These are phyloP conservation scores for Tolypocladium inflatum DNA, from an alignment of 2,329 filamentous ascomycete species.

Conservation along the genomic window DNA sequence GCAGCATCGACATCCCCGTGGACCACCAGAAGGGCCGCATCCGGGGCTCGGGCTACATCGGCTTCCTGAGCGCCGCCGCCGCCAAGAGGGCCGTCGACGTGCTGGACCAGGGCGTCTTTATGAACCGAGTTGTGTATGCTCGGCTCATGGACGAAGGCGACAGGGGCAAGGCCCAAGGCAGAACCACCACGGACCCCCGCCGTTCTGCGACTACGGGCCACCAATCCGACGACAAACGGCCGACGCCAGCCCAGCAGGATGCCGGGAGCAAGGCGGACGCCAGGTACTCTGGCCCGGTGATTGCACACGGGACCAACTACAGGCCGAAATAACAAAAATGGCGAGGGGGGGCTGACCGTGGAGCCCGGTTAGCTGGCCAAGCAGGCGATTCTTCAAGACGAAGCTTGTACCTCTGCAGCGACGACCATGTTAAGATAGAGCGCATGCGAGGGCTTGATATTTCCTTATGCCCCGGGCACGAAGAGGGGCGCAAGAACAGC, in stretches of 20 bases:
- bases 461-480: background rate
- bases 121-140: constrained; percentile 13
- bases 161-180: constrained; percentile 1
- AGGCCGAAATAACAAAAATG: background rate
- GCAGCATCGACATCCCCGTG: constrained; percentile 15
- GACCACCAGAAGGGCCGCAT: constrained; percentile 11
- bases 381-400: too few relatives aligned
- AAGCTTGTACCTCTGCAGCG: background rate
- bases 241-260: background rate
- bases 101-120: constrained; percentile 16
- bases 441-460: background rate
- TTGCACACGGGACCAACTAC: constrained; percentile 3
- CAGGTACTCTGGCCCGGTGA: background rate
- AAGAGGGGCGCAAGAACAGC: background rate
- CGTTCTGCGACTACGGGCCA: background rate
- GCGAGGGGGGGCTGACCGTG: background rate
- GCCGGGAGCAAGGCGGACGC: background rate
- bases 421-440: background rate
- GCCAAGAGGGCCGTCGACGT: constrained; percentile 13
- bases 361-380: background rate
- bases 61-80: constrained; percentile 11
- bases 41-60: constrained; percentile 16
- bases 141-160: constrained; percentile 9
- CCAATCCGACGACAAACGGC: background rate
- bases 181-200: background rate